A percentile compares a stretch with the other conserved stretches of the same genome.
These are phyloP conservation scores for Pseudoturritis turrita DNA, from an alignment of 345 rosid genomes.

Conservation along the genomic window DNA sequence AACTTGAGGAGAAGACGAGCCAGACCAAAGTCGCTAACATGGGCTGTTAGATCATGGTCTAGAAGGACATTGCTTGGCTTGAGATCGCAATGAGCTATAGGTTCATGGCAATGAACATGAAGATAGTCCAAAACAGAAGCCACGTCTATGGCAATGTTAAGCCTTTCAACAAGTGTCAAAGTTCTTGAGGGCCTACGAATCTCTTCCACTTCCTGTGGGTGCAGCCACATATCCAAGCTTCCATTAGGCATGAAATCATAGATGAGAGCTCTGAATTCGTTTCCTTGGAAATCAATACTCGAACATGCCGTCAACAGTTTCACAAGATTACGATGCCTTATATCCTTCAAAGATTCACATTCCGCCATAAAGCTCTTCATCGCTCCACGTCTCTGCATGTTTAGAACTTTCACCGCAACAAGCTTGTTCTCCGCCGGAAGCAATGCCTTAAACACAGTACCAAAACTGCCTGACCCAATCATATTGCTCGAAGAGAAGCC, in stretches of 20 bases:
- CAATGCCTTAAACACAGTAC: constrained; percentile 31
- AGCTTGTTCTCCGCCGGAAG: background rate
- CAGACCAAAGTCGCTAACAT: constrained; percentile 24
- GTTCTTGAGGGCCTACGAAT: background rate
- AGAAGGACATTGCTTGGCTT: constrained; percentile 16
- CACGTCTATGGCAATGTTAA: constrained; percentile 24
- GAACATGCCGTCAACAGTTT: no score
- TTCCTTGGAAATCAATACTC: no score
- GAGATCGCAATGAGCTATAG: constrained; percentile 13
- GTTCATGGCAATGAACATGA: background rate
- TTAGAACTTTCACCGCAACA: no score
- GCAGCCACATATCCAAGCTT: no score
- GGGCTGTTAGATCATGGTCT: background rate
- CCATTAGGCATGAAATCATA: no score
- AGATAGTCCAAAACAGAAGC: constrained; percentile 10
- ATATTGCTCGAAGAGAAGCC: constrained; percentile 25
- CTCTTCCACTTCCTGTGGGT: background rate
- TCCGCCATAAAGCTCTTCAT: no score
- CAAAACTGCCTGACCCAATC: constrained; percentile 35
- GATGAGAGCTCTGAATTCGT: no score
- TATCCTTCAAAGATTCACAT: no score
- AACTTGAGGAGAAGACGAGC: background rate
- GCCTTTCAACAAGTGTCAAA: constrained; percentile 27
- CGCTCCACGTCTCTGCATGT: no score
- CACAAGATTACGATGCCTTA: constrained; percentile 43